Percentiles rank a stretch among this genome's conserved stretches.
Conservation (phyloP, 495 filamentous ascomycete genomes). For the Aspergillus conjunctus region DNA sequence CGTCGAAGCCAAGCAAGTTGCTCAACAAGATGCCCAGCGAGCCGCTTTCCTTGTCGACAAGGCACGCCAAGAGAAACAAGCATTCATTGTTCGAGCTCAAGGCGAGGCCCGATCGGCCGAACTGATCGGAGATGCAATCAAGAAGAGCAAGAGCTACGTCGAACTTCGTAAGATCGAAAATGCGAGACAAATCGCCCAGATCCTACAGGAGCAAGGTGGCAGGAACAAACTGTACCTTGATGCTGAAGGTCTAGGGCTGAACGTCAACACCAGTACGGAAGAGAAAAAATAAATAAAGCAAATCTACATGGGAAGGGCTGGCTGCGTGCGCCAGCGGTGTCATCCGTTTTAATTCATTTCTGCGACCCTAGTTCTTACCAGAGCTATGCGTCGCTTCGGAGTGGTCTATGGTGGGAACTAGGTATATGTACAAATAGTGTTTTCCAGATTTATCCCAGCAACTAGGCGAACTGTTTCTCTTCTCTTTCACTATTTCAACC, state of each 20-base stretch:
- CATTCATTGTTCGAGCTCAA: slow-evolving; percentile 96
- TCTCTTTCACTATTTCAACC: slow-evolving; percentile 33
- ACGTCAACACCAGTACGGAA: slow-evolving; percentile 64
- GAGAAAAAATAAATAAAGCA: slow-evolving; percentile 39
- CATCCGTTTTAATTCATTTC: slow-evolving; percentile 14
- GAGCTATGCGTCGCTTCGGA: slow-evolving; percentile 15
- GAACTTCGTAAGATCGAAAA: slow-evolving; percentile 98
- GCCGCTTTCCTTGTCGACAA: slow-evolving; percentile 99
- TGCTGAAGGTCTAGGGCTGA: slow-evolving; percentile 83
- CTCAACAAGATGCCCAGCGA: slow-evolving; percentile 96
- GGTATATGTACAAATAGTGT: slow-evolving; percentile 50
- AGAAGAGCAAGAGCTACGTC: slow-evolving; percentile 96
- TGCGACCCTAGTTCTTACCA: slow-evolving; percentile 17
- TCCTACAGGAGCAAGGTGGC: slow-evolving; percentile 81
- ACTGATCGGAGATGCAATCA: slow-evolving; percentile 98
- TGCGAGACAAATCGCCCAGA: slow-evolving; percentile 78
- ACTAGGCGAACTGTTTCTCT: slow-evolving; percentile 42
- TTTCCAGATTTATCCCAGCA: slow-evolving; percentile 35
- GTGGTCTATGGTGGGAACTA: slow-evolving; percentile 30
- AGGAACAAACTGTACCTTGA: slow-evolving; percentile 95
- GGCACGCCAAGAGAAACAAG: slow-evolving; percentile 98
- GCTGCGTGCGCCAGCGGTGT: slow-evolving; percentile 7
- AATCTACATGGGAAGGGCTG: slow-evolving; percentile 7
- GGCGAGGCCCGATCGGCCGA: slow-evolving; percentile 98
- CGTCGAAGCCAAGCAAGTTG: slow-evolving; percentile 98